A percentile compares a stretch with the other conserved stretches of the same genome.
Evolutionary conservation across 208 protist species (phyloP).

Genomic region (Herpetomonas tarakana): DNA sequence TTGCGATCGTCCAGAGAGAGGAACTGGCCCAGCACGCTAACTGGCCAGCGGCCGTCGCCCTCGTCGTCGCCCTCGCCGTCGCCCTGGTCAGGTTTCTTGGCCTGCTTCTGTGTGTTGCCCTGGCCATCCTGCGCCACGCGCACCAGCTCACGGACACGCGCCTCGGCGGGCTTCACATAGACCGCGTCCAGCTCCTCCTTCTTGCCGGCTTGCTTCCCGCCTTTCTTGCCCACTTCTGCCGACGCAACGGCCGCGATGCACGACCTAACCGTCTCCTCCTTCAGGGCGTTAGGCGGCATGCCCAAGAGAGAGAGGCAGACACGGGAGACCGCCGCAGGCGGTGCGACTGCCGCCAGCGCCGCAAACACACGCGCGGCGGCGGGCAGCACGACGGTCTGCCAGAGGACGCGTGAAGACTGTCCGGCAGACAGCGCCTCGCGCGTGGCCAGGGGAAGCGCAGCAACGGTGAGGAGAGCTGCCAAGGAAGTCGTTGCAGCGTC

Average conservation of each 20-base stretch:
- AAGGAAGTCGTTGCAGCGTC: conserved; percentile 2
- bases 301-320: not conserved
- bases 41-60: not conserved
- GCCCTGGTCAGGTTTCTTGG: not conserved
- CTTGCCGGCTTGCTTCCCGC: not conserved
- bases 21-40: not conserved
- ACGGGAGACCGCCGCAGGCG: not conserved
- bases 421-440: not conserved
- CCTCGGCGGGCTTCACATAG: not conserved
- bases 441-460: not conserved
- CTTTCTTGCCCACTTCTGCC: not conserved
- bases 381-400: not conserved
- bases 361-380: not conserved
- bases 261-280: not conserved
- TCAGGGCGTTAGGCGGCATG: not conserved
- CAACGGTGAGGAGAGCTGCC: not conserved
- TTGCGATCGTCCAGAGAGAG: not conserved
- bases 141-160: not conserved
- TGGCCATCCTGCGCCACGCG: not conserved
- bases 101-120: not conserved
- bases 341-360: not conserved
- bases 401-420: not conserved
- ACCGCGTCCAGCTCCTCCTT: not conserved
- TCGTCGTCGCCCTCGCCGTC: not conserved
- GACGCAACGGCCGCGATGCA: not conserved